Conservation (phyloP, 140 eudicot species). For the Erigeron philadelphicus region DNA sequence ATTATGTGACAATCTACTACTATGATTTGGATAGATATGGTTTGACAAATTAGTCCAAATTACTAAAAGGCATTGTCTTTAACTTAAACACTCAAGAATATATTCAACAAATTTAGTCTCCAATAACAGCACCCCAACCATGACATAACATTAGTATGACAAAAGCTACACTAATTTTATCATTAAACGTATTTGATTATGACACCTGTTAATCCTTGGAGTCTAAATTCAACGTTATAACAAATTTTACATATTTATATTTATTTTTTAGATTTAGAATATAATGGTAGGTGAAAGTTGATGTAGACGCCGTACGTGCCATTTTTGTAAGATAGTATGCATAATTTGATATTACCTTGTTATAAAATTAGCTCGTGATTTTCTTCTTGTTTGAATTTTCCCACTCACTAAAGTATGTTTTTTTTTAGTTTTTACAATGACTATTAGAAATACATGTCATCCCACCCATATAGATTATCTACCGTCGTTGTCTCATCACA, state of each 20-base stretch:
- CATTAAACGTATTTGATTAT: not conserved
- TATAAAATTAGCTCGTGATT: not conserved
- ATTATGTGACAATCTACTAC: not conserved
- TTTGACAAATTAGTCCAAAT: slow-evolving; percentile 11
- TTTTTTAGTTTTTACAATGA: not conserved
- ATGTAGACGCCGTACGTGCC: slow-evolving; percentile 41
- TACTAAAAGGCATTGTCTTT: not conserved
- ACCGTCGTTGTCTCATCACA: no score
- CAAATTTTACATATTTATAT: not conserved
- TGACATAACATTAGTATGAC: slow-evolving; percentile 24
- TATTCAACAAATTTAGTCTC: slow-evolving; percentile 26
- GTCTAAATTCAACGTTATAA: slow-evolving; percentile 22
- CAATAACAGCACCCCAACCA: slow-evolving; percentile 25
- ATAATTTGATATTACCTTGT: not conserved
- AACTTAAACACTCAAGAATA: slow-evolving; percentile 15
- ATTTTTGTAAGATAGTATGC: slow-evolving; percentile 26
- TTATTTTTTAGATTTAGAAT: not conserved
- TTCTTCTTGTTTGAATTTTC: not conserved
- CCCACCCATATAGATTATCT: no score
- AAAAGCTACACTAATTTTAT: slow-evolving; percentile 3
- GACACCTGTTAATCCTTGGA: slow-evolving; percentile 16
- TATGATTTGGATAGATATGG: slow-evolving; percentile 15
- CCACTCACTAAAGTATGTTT: not conserved
- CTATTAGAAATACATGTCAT: no score
- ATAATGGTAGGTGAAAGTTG: slow-evolving; percentile 24